A percentile compares a stretch with the other conserved stretches of the same genome.
Conservation (phyloP, 139 green algal species). For the Yamagishiella unicocca region DNA sequence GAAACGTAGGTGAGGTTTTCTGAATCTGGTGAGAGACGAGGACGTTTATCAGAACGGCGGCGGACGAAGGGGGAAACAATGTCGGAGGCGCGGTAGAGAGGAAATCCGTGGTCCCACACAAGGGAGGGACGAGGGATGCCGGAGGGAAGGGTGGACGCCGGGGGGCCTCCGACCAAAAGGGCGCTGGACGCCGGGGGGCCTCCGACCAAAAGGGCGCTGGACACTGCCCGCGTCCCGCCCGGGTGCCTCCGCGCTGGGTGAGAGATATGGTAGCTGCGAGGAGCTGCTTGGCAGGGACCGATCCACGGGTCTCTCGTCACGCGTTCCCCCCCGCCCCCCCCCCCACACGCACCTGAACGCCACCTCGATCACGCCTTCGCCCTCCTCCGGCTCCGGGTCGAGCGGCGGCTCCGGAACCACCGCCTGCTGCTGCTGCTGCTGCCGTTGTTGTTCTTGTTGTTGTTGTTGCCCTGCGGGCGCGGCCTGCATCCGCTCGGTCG, state of each 20-base stretch:
- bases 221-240: neutral
- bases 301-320: neutral
- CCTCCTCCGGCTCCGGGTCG: conserved; percentile 24
- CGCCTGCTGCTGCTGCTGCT: neutral
- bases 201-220: neutral
- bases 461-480: neutral
- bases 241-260: neutral
- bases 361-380: conserved; percentile 33
- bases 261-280: neutral
- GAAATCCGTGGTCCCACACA: too few relatives aligned
- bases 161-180: neutral
- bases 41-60: too few relatives aligned
- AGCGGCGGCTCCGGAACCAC: neutral
- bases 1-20: neutral
- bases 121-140: too few relatives aligned
- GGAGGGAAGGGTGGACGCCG: too few relatives aligned
- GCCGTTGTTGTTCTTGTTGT: neutral
- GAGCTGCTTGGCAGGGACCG: neutral
- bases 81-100: too few relatives aligned
- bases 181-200: neutral
- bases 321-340: too few relatives aligned
- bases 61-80: too few relatives aligned
- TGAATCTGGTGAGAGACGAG: too few relatives aligned
- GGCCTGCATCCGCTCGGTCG: too few relatives aligned
- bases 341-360: neutral